Evolutionary conservation across 2,329 filamentous ascomycete species (phyloP).

Genomic region (Fusarium sp.): DNA sequence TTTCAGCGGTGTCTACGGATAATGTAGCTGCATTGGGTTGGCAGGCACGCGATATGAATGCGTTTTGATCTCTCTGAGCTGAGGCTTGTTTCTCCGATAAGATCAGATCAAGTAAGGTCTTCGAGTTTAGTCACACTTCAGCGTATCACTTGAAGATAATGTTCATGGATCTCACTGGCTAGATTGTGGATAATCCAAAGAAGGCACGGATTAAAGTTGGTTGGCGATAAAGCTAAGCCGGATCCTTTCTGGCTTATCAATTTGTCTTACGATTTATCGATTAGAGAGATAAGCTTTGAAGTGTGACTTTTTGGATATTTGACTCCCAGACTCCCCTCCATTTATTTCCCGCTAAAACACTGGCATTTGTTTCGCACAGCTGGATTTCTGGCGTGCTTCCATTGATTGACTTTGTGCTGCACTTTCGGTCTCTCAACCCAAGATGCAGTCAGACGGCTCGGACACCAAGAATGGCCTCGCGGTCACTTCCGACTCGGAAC

Average conservation of each 20-base stretch:
- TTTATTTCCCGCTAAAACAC: background rate
- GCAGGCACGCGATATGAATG: background rate
- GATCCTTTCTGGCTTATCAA: background rate
- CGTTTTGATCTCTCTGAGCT: background rate
- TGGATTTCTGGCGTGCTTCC: background rate
- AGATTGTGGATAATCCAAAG: background rate
- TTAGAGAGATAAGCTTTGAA: background rate
- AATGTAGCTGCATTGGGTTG: background rate
- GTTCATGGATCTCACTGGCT: background rate
- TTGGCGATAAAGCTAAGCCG: background rate
- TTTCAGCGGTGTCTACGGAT: background rate
- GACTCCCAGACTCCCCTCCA: background rate
- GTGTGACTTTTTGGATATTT: background rate
- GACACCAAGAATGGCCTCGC: background rate
- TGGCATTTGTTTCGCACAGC: background rate
- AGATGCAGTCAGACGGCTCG: conserved; percentile 5
- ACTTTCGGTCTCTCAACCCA: background rate
- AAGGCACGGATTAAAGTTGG: background rate
- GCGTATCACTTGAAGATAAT: background rate
- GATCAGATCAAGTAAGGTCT: background rate
- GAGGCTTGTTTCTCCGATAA: background rate
- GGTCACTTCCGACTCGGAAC: background rate
- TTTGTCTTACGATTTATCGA: background rate
- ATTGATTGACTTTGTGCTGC: background rate
- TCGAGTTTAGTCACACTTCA: background rate